Evolutionary conservation across 768 basidiomycete genomes (phyloP).

Genomic region (Hirschioporus abietinus): DNA sequence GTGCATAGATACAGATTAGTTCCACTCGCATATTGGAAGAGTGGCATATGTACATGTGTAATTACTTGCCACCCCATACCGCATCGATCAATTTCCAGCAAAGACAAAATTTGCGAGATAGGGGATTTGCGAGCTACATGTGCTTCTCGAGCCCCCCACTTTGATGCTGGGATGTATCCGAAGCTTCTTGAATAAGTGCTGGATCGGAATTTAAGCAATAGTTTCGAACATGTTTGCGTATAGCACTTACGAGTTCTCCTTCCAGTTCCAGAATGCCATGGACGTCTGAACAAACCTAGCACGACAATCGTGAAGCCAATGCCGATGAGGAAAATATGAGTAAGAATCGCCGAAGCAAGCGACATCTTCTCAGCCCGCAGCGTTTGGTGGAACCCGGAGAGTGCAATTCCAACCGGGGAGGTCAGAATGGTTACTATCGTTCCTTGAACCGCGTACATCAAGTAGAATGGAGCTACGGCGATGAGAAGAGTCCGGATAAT

Average conservation of each 20-base stretch:
- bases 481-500: neutral
- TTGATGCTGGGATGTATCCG: no score
- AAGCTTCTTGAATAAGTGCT: no score
- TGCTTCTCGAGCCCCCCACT: no score
- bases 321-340: neutral
- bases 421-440: neutral
- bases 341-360: neutral
- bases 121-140: no score
- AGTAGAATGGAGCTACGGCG: neutral
- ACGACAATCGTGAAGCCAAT: neutral
- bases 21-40: no score
- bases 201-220: neutral
- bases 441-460: neutral
- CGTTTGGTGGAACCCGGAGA: neutral
- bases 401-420: neutral
- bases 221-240: neutral
- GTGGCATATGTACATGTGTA: no score
- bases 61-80: no score
- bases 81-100: no score
- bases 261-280: neutral
- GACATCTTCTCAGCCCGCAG: neutral
- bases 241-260: neutral
- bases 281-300: neutral
- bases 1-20: no score
- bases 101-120: no score